phyloP scores from a whole-genome alignment of 2,329 filamentous ascomycete species.

The Hypocrella siamensis region DNA sequence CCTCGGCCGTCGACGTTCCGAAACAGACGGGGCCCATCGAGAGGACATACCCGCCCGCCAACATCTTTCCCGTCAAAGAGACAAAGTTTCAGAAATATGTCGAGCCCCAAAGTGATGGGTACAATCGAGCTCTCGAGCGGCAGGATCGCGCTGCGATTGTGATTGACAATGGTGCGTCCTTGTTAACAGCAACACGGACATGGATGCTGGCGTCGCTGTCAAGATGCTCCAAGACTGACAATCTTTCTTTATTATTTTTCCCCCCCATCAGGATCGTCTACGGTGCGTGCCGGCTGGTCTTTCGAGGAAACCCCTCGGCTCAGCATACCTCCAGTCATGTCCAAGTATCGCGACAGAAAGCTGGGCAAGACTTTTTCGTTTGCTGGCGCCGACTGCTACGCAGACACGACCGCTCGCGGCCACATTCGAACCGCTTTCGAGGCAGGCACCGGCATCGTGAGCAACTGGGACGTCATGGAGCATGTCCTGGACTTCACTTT shows the following conservation, averaged over 20 bases:
- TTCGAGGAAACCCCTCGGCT: slow-evolving; percentile 75
- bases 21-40: slow-evolving; percentile 17
- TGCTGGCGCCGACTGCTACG: slow-evolving; percentile 82
- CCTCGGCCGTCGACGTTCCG: slow-evolving; percentile 33
- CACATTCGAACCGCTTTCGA: slow-evolving; percentile 89
- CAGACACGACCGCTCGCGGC: slow-evolving; percentile 80
- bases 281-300: slow-evolving; percentile 88
- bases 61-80: slow-evolving; percentile 46
- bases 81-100: slow-evolving; percentile 42
- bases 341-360: slow-evolving; percentile 90
- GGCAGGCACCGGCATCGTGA: slow-evolving; percentile 74
- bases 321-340: slow-evolving; percentile 74
- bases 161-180: slow-evolving; percentile 77
- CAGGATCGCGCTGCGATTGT: slow-evolving; percentile 62
- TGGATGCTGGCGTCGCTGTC: too few species aligned
- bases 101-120: slow-evolving; percentile 47
- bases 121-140: slow-evolving; percentile 47
- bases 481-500: slow-evolving; percentile 89
- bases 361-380: slow-evolving; percentile 84
- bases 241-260: too few species aligned
- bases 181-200: background rate
- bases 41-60: slow-evolving; percentile 34
- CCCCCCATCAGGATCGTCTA: slow-evolving; percentile 53
- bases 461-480: slow-evolving; percentile 97
- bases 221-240: too few species aligned